Base-by-base conservation (phyloP, 345 rosid genomes). In the Adansonia digitata region DNA sequence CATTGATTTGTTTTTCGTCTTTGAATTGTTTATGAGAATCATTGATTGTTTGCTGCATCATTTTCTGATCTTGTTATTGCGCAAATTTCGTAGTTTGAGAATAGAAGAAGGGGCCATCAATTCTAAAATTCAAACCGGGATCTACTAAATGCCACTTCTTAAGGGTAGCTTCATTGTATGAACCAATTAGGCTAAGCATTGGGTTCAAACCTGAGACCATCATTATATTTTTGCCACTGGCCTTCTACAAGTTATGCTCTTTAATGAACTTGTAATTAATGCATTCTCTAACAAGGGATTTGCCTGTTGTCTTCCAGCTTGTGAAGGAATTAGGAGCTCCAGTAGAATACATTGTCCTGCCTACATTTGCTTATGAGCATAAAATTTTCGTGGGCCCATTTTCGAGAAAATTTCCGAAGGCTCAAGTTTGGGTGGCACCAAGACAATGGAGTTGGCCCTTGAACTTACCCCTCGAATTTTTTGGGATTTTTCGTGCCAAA, bases 371-470 rank as follows among this genome's bases (percentile, higher is more conserved):
- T 29, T 94, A 94, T 18, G 98, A 94, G 84, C 98, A 94, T 81
- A 94, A 94, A 81, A 94, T 94, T 52, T 94, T 94, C 76, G 96
- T 94, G 13, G 97, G 94, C 9, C 98, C 98, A 1, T 94, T 94
- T 80, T 94, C 98, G 8, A 87, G 98, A 77, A 94, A 94, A 84
- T 94, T 92, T 72, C 97, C 98, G 0, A 79, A 80, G 69, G 98
- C 98, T 70, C 91, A 85, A 72, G 79, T 94, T 52, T 94, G 97
- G 97, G 97, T 92, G 73, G 98, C 98, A 56, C 98, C 98, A 20
- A 90, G 98, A 85, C 98, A 92, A 57, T 94, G 98, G 98, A 94
- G 97, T 77, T 94, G 98, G 97, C 98, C 98, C 49, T 69, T 94
- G 83, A 92, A 92, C 78, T 78, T 94, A 80, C 98, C 97, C 4